phyloP scores from a whole-genome alignment of 176 grass and related monocot species.

The Bromus sterilis region DNA sequence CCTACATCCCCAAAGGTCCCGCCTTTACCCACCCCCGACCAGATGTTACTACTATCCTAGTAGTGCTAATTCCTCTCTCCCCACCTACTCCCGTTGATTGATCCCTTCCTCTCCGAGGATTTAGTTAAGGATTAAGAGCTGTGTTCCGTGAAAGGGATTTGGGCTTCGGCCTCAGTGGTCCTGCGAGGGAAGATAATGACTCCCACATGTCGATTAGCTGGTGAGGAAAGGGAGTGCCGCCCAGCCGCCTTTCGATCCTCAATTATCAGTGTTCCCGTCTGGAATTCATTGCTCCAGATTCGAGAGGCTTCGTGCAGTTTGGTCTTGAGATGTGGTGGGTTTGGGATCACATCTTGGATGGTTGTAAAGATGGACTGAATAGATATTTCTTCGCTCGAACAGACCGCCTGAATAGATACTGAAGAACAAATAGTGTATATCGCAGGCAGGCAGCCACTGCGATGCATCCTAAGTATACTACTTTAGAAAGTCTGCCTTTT shows the following conservation, averaged over 20 bases:
- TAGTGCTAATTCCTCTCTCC: background rate
- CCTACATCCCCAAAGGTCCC: slow-evolving; percentile 87
- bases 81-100: background rate
- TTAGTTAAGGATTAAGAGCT: background rate
- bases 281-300: background rate
- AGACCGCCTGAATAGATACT: background rate
- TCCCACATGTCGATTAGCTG: background rate
- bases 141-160: background rate
- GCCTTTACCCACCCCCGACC: background rate
- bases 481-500: no score
- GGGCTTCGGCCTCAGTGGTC: background rate
- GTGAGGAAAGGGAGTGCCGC: background rate
- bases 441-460: no score
- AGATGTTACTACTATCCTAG: background rate
- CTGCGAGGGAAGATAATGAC: background rate
- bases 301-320: background rate
- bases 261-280: background rate
- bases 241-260: background rate
- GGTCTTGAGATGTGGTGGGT: background rate
- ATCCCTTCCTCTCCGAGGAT: background rate
- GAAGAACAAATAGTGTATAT: background rate
- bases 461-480: no score
- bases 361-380: background rate
- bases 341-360: background rate
- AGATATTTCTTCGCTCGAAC: background rate